Conservation (phyloP, 2,329 filamentous ascomycete species). For the Colletotrichum somersetense region DNA sequence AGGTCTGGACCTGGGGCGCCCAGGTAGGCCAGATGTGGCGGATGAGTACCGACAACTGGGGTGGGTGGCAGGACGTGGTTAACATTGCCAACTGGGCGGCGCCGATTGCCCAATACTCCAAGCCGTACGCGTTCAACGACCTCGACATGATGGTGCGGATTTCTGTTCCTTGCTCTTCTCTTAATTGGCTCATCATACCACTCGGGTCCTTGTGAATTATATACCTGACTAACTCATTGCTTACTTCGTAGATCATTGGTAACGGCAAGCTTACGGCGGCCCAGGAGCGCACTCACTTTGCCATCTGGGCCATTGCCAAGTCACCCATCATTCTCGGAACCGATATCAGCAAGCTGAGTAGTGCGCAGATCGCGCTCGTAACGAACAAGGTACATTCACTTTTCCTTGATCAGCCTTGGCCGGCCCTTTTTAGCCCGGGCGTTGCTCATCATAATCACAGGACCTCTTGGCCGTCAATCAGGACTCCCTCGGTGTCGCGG, state of each 20-base stretch:
- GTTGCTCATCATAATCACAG: neutral
- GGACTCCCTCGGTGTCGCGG: neutral
- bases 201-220: neutral
- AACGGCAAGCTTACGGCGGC: constrained; percentile 47
- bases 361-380: neutral
- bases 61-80: constrained; percentile 43
- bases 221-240: neutral
- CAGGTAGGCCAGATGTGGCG: constrained; percentile 50
- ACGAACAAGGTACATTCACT: neutral
- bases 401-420: neutral
- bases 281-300: constrained; percentile 58
- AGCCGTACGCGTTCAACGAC: constrained; percentile 41
- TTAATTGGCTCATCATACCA: fast-evolving
- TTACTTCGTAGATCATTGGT: constrained; percentile 43
- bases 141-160: constrained; percentile 55
- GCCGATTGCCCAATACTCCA: constrained; percentile 18
- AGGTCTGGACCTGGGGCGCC: constrained; percentile 43
- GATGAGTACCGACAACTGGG: constrained; percentile 49
- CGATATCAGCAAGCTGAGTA: constrained; percentile 47
- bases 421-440: neutral
- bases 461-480: neutral
- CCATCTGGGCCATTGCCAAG: constrained; percentile 60
- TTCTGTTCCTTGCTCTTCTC: neutral
- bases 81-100: constrained; percentile 45
- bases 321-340: constrained; percentile 58